Percentiles rank a stretch among this genome's conserved stretches.
Conservation (phyloP, 75 land plant species). For the Ceratopteris richardii region DNA sequence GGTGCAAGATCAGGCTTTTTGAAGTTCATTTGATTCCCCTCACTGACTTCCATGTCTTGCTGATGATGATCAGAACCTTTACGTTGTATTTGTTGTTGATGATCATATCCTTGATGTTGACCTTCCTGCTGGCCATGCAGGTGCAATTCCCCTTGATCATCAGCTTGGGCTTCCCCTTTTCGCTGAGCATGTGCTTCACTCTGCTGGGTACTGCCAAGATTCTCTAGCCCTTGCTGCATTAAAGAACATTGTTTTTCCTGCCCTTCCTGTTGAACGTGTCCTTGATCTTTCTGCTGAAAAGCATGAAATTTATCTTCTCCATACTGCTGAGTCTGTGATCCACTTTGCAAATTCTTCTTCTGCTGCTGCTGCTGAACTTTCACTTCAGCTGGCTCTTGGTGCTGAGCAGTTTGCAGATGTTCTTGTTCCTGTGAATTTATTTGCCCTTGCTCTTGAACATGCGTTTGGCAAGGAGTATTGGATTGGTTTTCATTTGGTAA, state of each 20-base stretch:
- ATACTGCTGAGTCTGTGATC: no score
- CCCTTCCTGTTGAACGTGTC: neutral
- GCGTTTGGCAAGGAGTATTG: neutral
- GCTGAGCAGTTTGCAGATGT: neutral
- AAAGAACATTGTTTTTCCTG: no score
- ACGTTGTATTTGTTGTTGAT: constrained; percentile 8
- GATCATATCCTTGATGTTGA: neutral
- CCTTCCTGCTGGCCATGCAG: neutral
- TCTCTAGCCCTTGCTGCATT: no score
- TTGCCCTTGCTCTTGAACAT: constrained; percentile 1
- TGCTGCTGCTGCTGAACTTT: no score
- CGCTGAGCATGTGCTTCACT: no score
- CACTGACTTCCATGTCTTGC: neutral
- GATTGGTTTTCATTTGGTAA: neutral
- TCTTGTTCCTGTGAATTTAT: neutral
- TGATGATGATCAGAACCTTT: neutral
- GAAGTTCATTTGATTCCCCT: neutral
- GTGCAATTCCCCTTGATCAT: no score
- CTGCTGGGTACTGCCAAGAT: no score
- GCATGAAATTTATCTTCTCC: no score
- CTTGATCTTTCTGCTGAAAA: neutral
- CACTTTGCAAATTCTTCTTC: no score
- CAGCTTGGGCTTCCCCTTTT: no score
- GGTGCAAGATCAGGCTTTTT: neutral
- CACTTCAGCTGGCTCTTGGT: neutral